Evolutionary conservation across 192 early-diverging fungal genomes (phyloP), one percentile per base, ranked within the genome.

Genomic region (Rhizophagus clarus): DNA sequence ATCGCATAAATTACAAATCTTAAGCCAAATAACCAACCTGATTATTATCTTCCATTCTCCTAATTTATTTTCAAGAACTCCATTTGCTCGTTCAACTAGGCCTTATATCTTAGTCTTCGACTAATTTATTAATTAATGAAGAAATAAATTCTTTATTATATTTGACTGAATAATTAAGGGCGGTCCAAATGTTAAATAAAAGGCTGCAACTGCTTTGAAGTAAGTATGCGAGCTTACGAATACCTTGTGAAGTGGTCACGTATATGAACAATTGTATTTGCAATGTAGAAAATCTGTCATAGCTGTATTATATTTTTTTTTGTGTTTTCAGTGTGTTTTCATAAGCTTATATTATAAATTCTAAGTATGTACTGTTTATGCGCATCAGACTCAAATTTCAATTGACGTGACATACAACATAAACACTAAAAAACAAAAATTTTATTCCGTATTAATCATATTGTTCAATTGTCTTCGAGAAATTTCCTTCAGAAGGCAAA

Each of bases 151-250:
- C 71, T 42, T 40, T 72, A 8, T 45, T 10, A 26, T 72, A 40
- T 72, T 24, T 17, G 71, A 72, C 11, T 72, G 71, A 15, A 72
- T 14, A 72, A 72, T 47, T 47, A 72, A 40, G 14, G 71, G 71
- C 28, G 10, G 42, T 40, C 71, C 24, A 49, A 72, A 72, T 72
- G 22, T 72, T 3, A 49, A 72, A 72, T 22, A 22, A 72, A 72
- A 72, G 10, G 10, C 47, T 49, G 71, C 71, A 17, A 72, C 42
- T 8, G 5, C 15, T 72, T 72, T 47, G 22, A 47, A 47, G 37
- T 72, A 47, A 72, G 45, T 28, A 42, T 42, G 1, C n/a, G 2
- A 12, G 71, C 40, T 4, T n/a, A 72, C 24, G 71, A 72, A 45
- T 47, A 72, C 28, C n/a, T 40, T 47, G 71, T 72, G n/a, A 72